phyloP scores from a whole-genome alignment of 495 filamentous ascomycete genomes.

The Xylaria bambusicola region DNA sequence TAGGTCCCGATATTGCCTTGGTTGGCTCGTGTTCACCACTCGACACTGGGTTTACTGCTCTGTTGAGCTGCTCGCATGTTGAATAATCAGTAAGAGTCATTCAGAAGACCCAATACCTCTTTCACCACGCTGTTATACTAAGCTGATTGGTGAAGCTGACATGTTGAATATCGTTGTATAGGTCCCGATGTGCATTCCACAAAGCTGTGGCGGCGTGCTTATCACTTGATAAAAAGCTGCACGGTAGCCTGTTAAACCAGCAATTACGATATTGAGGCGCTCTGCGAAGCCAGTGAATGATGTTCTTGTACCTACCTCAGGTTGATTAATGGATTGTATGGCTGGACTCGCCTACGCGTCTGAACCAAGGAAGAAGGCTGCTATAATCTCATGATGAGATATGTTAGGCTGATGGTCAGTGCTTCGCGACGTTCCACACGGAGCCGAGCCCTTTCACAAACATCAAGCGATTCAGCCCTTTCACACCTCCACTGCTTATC shows the following conservation, averaged over 20 bases:
- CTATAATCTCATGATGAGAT: not conserved
- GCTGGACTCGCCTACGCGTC: not conserved
- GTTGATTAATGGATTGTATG: constrained; percentile 8
- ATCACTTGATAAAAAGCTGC: constrained; percentile 3
- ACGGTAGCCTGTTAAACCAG: not conserved
- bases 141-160: constrained; percentile 7
- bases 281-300: constrained; percentile 7
- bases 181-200: constrained; percentile 17
- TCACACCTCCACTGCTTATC: not conserved
- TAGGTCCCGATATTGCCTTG: constrained; percentile 18
- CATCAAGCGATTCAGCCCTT: not conserved
- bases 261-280: constrained; percentile 11
- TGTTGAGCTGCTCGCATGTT: constrained; percentile 18
- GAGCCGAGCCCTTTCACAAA: not conserved
- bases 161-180: not conserved
- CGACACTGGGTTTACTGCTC: constrained; percentile 12
- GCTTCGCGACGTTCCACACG: constrained; percentile 11
- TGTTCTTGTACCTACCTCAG: constrained; percentile 5
- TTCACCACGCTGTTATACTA: not conserved
- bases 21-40: constrained; percentile 33
- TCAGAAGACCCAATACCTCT: not conserved
- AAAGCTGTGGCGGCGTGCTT: constrained; percentile 11
- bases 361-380: constrained; percentile 3
- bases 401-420: not conserved
- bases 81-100: not conserved